Conservation (phyloP, 768 basidiomycete species). For the Agrocybe praecox region DNA sequence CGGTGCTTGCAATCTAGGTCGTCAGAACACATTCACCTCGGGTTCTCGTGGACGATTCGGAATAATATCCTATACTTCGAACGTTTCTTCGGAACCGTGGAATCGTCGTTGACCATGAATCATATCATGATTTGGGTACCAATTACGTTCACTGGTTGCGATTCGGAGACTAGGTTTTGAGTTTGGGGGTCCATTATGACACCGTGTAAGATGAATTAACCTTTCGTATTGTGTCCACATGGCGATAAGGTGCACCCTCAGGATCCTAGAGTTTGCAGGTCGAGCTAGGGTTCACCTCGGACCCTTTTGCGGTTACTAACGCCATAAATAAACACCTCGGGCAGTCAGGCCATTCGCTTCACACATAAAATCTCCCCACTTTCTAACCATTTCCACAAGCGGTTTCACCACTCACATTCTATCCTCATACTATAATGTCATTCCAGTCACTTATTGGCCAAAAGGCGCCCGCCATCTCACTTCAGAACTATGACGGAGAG, state of each 20-base stretch:
- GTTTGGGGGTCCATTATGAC: neutral
- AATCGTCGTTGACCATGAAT: too few species aligned
- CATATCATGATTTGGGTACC: too few species aligned
- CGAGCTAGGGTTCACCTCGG: neutral
- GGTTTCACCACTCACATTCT: neutral
- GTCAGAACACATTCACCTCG: neutral
- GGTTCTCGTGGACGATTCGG: neutral
- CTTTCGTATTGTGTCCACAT: neutral
- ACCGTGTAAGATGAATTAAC: too few species aligned
- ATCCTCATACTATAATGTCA: conserved; percentile 4
- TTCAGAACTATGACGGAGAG: conserved; percentile 66
- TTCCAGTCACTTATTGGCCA: conserved; percentile 48
- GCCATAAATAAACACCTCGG: conserved; percentile 7
- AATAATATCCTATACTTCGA: too few species aligned
- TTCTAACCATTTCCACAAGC: neutral
- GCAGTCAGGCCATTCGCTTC: neutral
- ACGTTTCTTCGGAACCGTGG: too few species aligned
- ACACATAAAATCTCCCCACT: conserved; percentile 7
- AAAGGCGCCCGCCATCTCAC: conserved; percentile 64
- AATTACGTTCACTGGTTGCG: too few species aligned
- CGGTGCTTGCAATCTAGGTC: neutral
- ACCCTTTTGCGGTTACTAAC: neutral
- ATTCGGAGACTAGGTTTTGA: neutral
- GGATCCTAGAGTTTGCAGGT: neutral
- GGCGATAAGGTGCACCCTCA: neutral